Percentiles rank a stretch among this genome's conserved stretches.
Conservation (phyloP, 106 monocot species). For the Narthecium ossifragum region DNA sequence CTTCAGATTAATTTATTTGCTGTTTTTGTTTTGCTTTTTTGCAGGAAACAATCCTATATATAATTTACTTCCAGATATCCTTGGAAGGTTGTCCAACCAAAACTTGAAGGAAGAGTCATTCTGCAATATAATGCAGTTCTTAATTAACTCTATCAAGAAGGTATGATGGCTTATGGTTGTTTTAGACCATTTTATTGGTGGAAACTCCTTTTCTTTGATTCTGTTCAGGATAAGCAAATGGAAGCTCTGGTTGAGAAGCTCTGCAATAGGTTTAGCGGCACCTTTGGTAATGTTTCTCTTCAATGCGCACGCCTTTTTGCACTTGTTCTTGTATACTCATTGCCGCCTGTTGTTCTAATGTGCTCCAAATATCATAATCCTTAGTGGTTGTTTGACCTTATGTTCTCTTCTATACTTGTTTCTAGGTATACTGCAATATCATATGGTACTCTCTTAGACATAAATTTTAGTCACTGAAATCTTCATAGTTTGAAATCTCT, state of each 20-base stretch:
- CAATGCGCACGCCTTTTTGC: background rate
- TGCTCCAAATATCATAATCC: too few species aligned
- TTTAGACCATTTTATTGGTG: background rate
- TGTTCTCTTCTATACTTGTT: too few species aligned
- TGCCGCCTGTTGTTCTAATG: too few species aligned
- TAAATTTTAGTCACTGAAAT: too few species aligned
- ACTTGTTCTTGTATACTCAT: too few species aligned
- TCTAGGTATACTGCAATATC: too few species aligned
- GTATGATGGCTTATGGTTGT: slow-evolving; percentile 22
- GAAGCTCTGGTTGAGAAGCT: slow-evolving; percentile 99
- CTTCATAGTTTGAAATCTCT: too few species aligned
- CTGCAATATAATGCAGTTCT: slow-evolving; percentile 88
- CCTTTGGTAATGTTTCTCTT: slow-evolving; percentile 47
- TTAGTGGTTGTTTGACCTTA: too few species aligned
- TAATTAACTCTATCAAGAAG: slow-evolving; percentile 91
- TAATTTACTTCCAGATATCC: slow-evolving; percentile 91
- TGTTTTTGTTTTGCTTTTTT: too few species aligned
- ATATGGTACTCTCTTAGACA: too few species aligned
- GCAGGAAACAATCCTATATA: slow-evolving; percentile 97
- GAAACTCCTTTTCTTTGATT: background rate
- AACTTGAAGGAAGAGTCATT: slow-evolving; percentile 72
- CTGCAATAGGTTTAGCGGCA: slow-evolving; percentile 82
- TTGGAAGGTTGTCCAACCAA: slow-evolving; percentile 77
- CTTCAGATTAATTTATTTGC: background rate
- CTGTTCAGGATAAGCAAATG: slow-evolving; percentile 94